A percentile compares a stretch with the other conserved stretches of the same genome.
These are phyloP conservation scores for Styphnolobium japonicum DNA, from an alignment of 306 rosid species.

Conservation along the genomic window DNA sequence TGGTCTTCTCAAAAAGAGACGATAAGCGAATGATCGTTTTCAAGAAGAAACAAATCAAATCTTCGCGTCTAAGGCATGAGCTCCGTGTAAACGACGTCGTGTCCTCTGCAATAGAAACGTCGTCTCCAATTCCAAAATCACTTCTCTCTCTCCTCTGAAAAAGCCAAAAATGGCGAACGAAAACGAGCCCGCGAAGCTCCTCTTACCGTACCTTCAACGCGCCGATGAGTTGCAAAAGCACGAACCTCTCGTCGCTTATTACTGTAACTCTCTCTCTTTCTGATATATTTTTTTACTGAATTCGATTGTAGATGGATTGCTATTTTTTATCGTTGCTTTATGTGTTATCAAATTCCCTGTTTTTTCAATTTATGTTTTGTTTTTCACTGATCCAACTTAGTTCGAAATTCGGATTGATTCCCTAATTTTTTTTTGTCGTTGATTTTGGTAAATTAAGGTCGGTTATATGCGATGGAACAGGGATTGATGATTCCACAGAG, in stretches of 20 bases:
- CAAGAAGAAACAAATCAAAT: too few species aligned
- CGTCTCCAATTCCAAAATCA: too few species aligned
- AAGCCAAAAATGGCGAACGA: slow-evolving; percentile 85
- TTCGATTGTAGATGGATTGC: slow-evolving; percentile 7
- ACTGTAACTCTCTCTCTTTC: slow-evolving; percentile 47
- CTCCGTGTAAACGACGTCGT: too few species aligned
- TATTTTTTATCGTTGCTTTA: background rate
- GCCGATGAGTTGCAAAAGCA: slow-evolving; percentile 99
- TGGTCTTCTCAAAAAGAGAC: too few species aligned
- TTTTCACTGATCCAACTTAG: background rate
- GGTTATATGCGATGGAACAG: slow-evolving; percentile 95
- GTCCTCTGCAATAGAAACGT: too few species aligned
- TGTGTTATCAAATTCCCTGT: background rate
- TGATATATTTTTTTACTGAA: too few species aligned
- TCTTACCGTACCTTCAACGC: slow-evolving; percentile 96
- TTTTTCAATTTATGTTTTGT: background rate
- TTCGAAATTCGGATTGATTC: slow-evolving; percentile 49
- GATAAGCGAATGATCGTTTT: too few species aligned
- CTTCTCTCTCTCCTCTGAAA: background rate
- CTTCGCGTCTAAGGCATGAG: too few species aligned
- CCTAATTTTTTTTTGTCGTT: slow-evolving; percentile 51
- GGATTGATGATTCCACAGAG: slow-evolving; percentile 86
- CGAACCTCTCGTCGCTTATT: slow-evolving; percentile 93
- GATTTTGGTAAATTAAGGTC: slow-evolving; percentile 68
- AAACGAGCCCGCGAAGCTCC: slow-evolving; percentile 94